phyloP scores from a whole-genome alignment of 177 flowering plant genomes.

The Vitis hybrid region DNA sequence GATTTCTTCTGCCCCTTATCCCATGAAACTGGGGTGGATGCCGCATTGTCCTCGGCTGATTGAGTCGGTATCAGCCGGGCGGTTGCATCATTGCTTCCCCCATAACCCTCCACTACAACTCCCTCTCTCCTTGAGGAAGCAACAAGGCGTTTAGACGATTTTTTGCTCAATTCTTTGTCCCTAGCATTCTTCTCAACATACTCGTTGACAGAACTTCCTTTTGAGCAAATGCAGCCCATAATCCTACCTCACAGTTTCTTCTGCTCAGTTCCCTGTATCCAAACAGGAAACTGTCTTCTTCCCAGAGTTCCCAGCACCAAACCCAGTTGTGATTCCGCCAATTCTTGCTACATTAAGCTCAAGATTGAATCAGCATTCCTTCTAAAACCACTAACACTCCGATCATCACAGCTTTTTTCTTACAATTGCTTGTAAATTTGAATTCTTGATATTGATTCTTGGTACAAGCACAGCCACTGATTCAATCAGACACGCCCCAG shows the following conservation, averaged over 20 bases:
- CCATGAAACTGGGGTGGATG: constrained; percentile 24
- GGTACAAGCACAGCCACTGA: not conserved
- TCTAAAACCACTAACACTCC: not conserved
- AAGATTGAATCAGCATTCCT: not conserved
- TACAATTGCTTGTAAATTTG: not conserved
- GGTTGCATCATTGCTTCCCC: constrained; percentile 32
- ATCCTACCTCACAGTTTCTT: constrained; percentile 2
- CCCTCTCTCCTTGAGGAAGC: constrained; percentile 37
- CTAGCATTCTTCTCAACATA: constrained; percentile 20
- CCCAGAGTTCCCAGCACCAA: not conserved
- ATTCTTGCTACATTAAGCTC: constrained; percentile 7
- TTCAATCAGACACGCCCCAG: constrained; percentile 1
- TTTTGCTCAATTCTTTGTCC: constrained; percentile 28
- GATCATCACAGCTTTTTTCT: not conserved
- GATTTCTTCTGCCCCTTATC: constrained; percentile 38
- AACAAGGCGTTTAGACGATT: constrained; percentile 27
- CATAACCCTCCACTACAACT: constrained; percentile 28
- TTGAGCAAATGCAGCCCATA: constrained; percentile 81
- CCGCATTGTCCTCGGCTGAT: constrained; percentile 21
- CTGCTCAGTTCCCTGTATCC: constrained; percentile 7
- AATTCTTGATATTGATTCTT: not conserved
- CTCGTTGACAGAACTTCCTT: constrained; percentile 29
- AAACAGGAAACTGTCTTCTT: constrained; percentile 6
- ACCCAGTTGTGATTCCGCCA: not conserved
- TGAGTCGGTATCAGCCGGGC: constrained; percentile 36